These are phyloP conservation scores for Ceratocystis eucalypticola DNA, from an alignment of 2,329 filamentous ascomycete genomes.

Conservation along the genomic window DNA sequence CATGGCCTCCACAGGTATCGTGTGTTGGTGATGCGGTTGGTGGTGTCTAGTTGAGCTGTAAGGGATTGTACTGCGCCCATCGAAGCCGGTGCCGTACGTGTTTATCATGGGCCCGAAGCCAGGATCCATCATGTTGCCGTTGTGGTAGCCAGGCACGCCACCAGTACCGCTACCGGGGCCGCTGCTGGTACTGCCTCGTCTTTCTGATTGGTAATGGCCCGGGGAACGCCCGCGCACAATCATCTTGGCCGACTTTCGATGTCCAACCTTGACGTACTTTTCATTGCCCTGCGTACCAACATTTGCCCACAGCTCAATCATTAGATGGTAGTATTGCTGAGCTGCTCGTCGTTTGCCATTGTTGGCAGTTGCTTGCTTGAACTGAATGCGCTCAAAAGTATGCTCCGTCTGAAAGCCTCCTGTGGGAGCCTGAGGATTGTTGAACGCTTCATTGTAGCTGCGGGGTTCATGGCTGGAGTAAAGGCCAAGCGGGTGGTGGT, in stretches of 20 bases:
- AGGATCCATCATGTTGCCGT: conserved; percentile 29
- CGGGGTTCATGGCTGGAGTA: conserved; percentile 29
- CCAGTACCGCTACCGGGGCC: conserved; percentile 53
- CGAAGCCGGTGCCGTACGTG: conserved; percentile 29
- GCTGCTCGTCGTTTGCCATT: conserved; percentile 83
- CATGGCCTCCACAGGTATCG: conserved; percentile 34
- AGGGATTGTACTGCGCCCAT: conserved; percentile 29
- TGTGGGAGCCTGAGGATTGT: conserved; percentile 23
- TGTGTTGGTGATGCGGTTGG: conserved; percentile 34
- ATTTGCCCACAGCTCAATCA: conserved; percentile 70
- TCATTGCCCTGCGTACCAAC: conserved; percentile 38
- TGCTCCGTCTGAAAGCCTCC: conserved; percentile 37
- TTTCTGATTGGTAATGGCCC: conserved; percentile 62
- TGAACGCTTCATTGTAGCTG: conserved; percentile 21
- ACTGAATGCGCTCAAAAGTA: conserved; percentile 80
- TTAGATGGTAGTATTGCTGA: conserved; percentile 85
- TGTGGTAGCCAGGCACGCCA: conserved; percentile 38
- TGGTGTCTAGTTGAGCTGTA: conserved; percentile 28
- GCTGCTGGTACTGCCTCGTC: conserved; percentile 54
- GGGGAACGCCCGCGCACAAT: conserved; percentile 77
- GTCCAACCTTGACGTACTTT: conserved; percentile 57
- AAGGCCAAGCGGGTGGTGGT: conserved; percentile 34
- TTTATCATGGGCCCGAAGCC: conserved; percentile 32
- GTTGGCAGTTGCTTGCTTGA: conserved; percentile 87
- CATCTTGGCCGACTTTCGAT: conserved; percentile 62